Percentiles rank a stretch among this genome's conserved stretches.
These are phyloP conservation scores for Tolypocladium album DNA, from an alignment of 2,329 filamentous ascomycete genomes.

Conservation along the genomic window DNA sequence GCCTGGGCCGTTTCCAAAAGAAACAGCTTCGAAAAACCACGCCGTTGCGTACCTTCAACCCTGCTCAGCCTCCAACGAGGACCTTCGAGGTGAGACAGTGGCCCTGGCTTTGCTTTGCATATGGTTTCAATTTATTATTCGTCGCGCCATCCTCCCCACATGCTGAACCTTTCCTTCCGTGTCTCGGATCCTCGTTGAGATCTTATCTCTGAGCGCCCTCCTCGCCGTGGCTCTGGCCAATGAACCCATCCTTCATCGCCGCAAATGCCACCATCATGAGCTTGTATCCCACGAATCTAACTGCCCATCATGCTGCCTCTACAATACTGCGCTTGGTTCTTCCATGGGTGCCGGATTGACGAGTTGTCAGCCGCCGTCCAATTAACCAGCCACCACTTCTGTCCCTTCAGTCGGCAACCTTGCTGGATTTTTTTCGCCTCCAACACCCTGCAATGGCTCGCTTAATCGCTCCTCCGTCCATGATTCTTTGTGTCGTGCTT, in stretches of 20 bases:
- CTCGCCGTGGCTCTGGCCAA: background rate
- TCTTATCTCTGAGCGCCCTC: background rate
- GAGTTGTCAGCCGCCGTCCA: background rate
- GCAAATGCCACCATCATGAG: background rate
- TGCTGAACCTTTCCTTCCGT: background rate
- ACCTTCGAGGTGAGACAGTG: background rate
- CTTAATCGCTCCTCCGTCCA: background rate
- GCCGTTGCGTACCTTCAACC: background rate
- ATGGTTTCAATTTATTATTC: background rate
- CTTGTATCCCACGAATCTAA: background rate
- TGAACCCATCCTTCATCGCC: background rate
- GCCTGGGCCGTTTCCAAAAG: background rate
- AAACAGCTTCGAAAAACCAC: background rate
- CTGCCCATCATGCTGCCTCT: background rate
- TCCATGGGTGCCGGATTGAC: background rate
- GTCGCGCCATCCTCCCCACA: background rate
- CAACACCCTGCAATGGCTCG: constrained; percentile 1
- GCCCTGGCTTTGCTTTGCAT: background rate
- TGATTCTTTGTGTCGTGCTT: background rate
- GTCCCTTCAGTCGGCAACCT: background rate
- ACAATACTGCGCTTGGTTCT: background rate
- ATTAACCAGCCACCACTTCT: background rate
- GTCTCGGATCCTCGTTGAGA: background rate
- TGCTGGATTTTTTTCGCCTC: background rate
- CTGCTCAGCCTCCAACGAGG: background rate